Evolutionary conservation across 164 flowering plant species (phyloP), one percentile per base, ranked within the genome.

Genomic region (Vitis riparia): DNA sequence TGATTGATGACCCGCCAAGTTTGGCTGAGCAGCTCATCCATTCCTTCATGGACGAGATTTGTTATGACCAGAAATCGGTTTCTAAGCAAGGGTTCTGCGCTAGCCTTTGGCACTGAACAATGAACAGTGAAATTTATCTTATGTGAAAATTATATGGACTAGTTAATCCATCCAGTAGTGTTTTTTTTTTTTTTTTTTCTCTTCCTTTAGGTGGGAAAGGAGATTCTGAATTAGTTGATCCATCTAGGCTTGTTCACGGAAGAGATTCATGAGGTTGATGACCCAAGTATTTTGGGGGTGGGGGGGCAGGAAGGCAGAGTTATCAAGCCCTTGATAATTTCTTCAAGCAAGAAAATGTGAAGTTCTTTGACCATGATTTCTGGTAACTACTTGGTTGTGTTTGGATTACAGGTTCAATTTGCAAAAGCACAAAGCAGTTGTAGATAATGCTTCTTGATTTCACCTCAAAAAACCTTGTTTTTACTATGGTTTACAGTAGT

Each of bases 1-100:
- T 92, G 37, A 74, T 83, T 49, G 92, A 90, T 57, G 97, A 92
- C 67, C 92, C 95, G 0, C 71, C 77, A n/a, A 81, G 86, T 71
- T 82, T 92, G 75, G 90, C 92, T 0, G 92, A 80, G n/a, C 97
- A 92, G 71, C 86, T 92, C 27, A 67, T 80, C 0, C 83, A 92
- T 52, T 64, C 91, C 0, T 92, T 92, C 68, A 67, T 68, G 47
- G 92, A 87, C 52, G 69, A 80, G 66, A 78, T 89, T 47, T 76
- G 74, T 66, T 75, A 71, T 51, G 77, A 86, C 61, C 77, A 69
- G 50, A 75, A 73, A 61, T 73, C 65, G n/a, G 53, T 29, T 62
- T 67, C 62, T 29, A 49, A 61, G 47, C 67, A 53, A n/a, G 83
- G 83, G 11, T 86, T 83, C 65, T 86, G 89, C 73, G 60, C 65